Base-by-base conservation (phyloP, 2,329 filamentous ascomycete genomes). In the Fusarium sp. region DNA sequence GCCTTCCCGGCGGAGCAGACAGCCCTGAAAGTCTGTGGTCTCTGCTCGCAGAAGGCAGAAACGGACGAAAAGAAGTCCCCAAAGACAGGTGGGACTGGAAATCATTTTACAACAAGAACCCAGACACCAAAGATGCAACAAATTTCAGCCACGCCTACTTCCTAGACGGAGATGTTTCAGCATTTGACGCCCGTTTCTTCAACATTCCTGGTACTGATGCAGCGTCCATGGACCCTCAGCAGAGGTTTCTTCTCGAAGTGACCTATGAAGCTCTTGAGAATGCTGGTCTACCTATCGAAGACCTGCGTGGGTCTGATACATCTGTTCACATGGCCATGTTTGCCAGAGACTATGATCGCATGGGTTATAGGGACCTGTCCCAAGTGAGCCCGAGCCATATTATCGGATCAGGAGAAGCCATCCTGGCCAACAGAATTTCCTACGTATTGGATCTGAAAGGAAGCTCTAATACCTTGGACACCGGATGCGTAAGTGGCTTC, bases 121-220 rank as follows among this genome's bases (percentile, higher is more conserved):
- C 33, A 22, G 55, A 52, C 18, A 31, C 55, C 14, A 39, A 24
- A 45, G 55, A 52, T 31, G 43, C 43, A 1, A 56, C 53, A 17
- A 42, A 56, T 6, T 56, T 57, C 5, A 57, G 53, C 18, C 52
- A 56, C 20, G 52, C 52, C 15, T 58, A 58, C 13, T 58, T 58
- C 10, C 28, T 58, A 4, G 45, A 51, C 9, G 31, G 38, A 33
- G 55, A 58, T 39, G 20, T 52, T 4, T 51, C 55, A 10, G 46
- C 45, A 3, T 58, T 58, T 31, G 55, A 58, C 22, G 55, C 55
- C 6, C 39, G 46, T 6, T 58, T 58, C n/a, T 58, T 58, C 24
- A 51, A 58, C 14, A 58, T 58, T 2, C 39, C 55, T 13, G 46
- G 38, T 5, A 44, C 55, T 13, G 55, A 58, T 8, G 55, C 55